Conservation (phyloP, 2,329 filamentous ascomycete species). For the Cryphonectria japonica region DNA sequence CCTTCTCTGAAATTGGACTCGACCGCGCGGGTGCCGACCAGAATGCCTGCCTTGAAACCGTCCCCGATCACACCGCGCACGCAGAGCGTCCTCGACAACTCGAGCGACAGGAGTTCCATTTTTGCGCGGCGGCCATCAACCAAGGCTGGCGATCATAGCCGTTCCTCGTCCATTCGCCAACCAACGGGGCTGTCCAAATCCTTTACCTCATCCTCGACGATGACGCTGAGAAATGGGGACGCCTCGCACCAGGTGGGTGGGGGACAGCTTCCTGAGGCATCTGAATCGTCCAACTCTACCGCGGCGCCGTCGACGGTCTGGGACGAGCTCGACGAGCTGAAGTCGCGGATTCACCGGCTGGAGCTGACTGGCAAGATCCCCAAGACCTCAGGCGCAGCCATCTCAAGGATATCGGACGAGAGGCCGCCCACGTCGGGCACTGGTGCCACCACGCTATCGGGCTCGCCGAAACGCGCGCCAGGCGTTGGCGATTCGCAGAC, state of each 20-base stretch:
- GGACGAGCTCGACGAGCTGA: constrained; percentile 96
- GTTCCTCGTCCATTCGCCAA: constrained; percentile 20
- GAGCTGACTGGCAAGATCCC: constrained; percentile 89
- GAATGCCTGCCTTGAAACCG: constrained; percentile 40
- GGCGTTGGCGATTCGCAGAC: constrained; percentile 50
- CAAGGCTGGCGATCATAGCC: constrained; percentile 25
- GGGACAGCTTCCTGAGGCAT: constrained; percentile 61
- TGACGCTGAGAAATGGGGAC: constrained; percentile 53
- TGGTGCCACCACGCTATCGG: constrained; percentile 86
- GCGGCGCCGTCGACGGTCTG: constrained; percentile 92
- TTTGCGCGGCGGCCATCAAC: constrained; percentile 36
- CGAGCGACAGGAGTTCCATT: constrained; percentile 37
- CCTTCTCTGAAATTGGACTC: constrained; percentile 42
- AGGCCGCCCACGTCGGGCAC: constrained; percentile 90
- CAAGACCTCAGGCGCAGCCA: constrained; percentile 77
- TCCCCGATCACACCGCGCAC: constrained; percentile 56
- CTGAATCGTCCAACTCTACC: constrained; percentile 86
- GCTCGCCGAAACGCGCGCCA: constrained; percentile 77
- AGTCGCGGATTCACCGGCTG: constrained; percentile 87
- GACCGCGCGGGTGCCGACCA: constrained; percentile 38
- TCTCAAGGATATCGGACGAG: constrained; percentile 75
- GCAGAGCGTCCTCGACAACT: constrained; percentile 50
- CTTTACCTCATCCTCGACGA: constrained; percentile 61
- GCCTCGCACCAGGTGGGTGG: constrained; percentile 42
- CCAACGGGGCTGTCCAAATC: constrained; percentile 44